phyloP scores from a whole-genome alignment of 2,329 filamentous ascomycete genomes.

The Fusarium proliferatum region DNA sequence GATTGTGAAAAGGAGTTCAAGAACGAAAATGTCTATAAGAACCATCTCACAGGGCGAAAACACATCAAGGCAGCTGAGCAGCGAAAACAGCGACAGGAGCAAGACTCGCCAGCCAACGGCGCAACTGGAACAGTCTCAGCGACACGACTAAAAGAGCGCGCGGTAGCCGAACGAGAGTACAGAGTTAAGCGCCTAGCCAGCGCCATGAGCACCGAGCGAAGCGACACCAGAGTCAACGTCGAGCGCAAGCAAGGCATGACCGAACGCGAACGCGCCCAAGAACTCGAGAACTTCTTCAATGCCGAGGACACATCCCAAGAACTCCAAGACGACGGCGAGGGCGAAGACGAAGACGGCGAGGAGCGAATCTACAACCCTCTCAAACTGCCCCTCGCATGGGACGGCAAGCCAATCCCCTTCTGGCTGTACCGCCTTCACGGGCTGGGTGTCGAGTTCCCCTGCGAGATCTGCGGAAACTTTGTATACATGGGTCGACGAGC shows the following conservation, averaged over 20 bases:
- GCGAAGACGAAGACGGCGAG: constrained; percentile 80
- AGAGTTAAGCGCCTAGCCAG: constrained; percentile 82
- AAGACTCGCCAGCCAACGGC: constrained; percentile 50
- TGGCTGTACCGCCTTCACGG: constrained; percentile 99
- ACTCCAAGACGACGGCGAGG: constrained; percentile 66
- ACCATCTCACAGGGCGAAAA: constrained; percentile 90
- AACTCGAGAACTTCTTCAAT: constrained; percentile 85
- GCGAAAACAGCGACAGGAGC: constrained; percentile 61
- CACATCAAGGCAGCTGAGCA: constrained; percentile 85
- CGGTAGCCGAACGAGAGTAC: constrained; percentile 89
- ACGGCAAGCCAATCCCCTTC: constrained; percentile 98
- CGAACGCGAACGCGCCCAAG: constrained; percentile 92
- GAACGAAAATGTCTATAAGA: constrained; percentile 94
- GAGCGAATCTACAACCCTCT: constrained; percentile 97
- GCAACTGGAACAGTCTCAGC: constrained; percentile 50
- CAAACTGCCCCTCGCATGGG: constrained; percentile 95
- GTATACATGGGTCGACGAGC: constrained; percentile 98
- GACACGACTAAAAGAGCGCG: constrained; percentile 83
- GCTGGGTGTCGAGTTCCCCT: constrained; percentile 91
- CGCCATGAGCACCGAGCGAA: constrained; percentile 86
- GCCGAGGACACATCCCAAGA: constrained; percentile 48
- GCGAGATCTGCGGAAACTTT: constrained; percentile 97
- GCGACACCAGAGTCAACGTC: constrained; percentile 92
- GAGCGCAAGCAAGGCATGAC: constrained; percentile 98
- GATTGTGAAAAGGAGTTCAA: constrained; percentile 96